These are phyloP conservation scores for Diaporthe destruens DNA, from an alignment of 2,329 filamentous ascomycete genomes.

Conservation along the genomic window DNA sequence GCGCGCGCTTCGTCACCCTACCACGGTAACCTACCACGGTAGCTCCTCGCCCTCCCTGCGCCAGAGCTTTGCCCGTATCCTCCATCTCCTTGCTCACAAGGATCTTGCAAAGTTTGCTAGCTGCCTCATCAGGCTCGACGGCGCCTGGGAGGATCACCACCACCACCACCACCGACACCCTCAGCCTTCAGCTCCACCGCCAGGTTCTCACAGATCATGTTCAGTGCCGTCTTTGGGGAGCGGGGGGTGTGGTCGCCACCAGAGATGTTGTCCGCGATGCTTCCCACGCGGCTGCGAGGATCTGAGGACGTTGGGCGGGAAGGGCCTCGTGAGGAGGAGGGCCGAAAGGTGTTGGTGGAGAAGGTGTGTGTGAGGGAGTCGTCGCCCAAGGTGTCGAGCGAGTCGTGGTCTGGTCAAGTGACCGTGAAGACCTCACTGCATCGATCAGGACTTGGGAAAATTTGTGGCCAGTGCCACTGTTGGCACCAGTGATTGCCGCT, in stretches of 20 bases:
- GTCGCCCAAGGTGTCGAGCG: conserved; percentile 43
- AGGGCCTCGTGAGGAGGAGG: conserved; percentile 58
- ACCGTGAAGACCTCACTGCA: conserved; percentile 39
- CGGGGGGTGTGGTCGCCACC: conserved; percentile 60
- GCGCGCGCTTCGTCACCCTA: conserved; percentile 18
- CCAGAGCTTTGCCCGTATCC: conserved; percentile 38
- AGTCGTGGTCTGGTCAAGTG: conserved; percentile 21
- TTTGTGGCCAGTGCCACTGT: conserved; percentile 55
- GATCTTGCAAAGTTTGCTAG: conserved; percentile 53
- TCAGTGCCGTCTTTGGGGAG: conserved; percentile 58
- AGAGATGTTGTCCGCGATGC: conserved; percentile 56
- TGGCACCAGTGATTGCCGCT: conserved; percentile 56
- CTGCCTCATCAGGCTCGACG: conserved; percentile 60
- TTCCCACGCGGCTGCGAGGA: conserved; percentile 55
- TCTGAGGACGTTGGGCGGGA: conserved; percentile 55
- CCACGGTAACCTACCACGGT: conserved; percentile 38
- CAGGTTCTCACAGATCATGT: conserved; percentile 58
- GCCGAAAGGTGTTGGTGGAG: conserved; percentile 58
- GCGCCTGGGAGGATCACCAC: conserved; percentile 54
- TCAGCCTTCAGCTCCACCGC: conserved; percentile 55
- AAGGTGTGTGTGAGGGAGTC: conserved; percentile 55
- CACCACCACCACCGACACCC: conserved; percentile 53
- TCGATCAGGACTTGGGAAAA: conserved; percentile 46
- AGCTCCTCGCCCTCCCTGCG: conserved; percentile 37
- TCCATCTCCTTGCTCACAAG: conserved; percentile 32